Percentiles rank a stretch among this genome's conserved stretches.
phyloP scores from a whole-genome alignment of 331 rosid species.

The Malus hybrid region DNA sequence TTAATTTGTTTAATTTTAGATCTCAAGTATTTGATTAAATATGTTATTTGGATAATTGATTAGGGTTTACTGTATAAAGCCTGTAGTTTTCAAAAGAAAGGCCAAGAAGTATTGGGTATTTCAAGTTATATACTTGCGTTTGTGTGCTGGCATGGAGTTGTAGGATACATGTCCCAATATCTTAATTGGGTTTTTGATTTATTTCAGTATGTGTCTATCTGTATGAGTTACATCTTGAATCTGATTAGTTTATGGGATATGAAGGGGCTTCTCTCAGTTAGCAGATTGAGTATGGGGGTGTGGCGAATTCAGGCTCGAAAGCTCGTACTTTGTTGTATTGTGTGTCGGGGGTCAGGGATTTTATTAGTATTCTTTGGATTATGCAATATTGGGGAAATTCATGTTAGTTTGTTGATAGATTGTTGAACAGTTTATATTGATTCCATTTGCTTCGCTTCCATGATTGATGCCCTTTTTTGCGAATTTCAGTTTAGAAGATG shows the following conservation, averaged over 20 bases:
- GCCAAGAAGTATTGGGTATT: no score
- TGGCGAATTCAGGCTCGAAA: neutral
- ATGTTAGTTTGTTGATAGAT: neutral
- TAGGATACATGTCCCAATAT: neutral
- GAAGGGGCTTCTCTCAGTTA: neutral
- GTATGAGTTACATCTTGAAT: neutral
- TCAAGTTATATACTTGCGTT: neutral
- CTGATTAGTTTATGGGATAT: neutral
- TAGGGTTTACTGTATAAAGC: no score
- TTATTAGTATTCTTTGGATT: neutral
- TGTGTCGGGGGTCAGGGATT: neutral
- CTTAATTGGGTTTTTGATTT: neutral
- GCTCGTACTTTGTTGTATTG: neutral
- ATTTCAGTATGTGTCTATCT: neutral
- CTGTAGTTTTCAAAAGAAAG: no score
- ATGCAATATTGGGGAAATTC: neutral
- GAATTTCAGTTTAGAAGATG: constrained; percentile 50
- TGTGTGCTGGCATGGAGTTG: neutral
- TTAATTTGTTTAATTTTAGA: neutral
- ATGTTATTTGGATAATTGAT: neutral
- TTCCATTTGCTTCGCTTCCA: constrained; percentile 2
- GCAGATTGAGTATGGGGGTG: neutral
- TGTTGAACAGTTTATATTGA: neutral
- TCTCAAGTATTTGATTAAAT: neutral
- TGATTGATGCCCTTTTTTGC: neutral